Percentiles rank a stretch among this genome's conserved stretches.
phyloP scores from a whole-genome alignment of 352 stramenopile genomes.

The Phytophthora constricta region DNA sequence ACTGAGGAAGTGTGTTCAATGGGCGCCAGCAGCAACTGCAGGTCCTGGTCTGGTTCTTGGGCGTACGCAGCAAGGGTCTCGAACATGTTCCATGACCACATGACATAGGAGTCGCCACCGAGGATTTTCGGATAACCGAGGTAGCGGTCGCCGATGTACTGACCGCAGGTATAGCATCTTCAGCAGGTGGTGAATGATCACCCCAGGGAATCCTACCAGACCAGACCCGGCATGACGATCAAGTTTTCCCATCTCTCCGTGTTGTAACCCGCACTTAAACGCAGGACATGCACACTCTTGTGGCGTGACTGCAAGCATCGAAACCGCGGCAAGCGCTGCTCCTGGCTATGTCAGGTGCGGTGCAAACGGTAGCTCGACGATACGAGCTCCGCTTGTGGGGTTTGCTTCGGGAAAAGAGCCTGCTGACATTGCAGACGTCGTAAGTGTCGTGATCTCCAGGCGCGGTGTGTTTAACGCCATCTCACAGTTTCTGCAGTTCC shows the following conservation, averaged over 20 bases:
- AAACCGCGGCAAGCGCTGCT: too few species aligned
- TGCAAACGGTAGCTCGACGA: too few species aligned
- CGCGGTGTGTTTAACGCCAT: conserved; percentile 96
- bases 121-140: conserved; percentile 32
- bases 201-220: too few species aligned
- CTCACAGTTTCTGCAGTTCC: conserved; percentile 96
- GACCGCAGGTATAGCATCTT: too few species aligned
- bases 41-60: conserved; percentile 3
- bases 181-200: too few species aligned
- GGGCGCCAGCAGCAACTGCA: conserved; percentile 4
- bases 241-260: too few species aligned
- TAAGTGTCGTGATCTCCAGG: conserved; percentile 94
- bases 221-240: too few species aligned
- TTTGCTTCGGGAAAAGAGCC: conserved; percentile 96
- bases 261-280: too few species aligned
- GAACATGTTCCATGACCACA: conserved; percentile 30
- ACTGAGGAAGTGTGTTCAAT: conserved; percentile 17
- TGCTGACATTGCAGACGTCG: conserved; percentile 94
- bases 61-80: conserved; percentile 2
- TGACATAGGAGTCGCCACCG: conserved; percentile 23
- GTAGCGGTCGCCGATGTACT: conserved; percentile 28
- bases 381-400: conserved; percentile 87
- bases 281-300: too few species aligned
- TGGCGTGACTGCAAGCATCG: too few species aligned
- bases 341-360: too few species aligned